These are phyloP conservation scores for Ascoidea rubescens DNA, from an alignment of 805 yeast species.

Conservation along the genomic window DNA sequence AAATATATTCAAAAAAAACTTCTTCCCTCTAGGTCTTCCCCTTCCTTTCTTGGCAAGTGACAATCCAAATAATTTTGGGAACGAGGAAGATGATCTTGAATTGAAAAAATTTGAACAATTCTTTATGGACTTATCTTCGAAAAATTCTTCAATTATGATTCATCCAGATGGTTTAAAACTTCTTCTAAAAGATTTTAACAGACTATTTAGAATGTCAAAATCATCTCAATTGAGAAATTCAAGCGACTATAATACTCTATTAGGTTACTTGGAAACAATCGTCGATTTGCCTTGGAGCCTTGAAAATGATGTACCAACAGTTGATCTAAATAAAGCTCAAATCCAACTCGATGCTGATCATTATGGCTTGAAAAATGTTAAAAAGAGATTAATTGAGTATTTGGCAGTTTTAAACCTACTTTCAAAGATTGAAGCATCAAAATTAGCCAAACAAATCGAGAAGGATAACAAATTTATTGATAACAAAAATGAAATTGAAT, in stretches of 20 bases:
- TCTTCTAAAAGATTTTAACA: slow-evolving; percentile 34
- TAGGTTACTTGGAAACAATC: slow-evolving; percentile 51
- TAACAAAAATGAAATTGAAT: background rate
- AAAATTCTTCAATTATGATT: slow-evolving; percentile 16
- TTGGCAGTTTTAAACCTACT: slow-evolving; percentile 58
- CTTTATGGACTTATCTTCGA: slow-evolving; percentile 6
- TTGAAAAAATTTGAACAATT: slow-evolving; percentile 19
- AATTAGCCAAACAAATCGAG: slow-evolving; percentile 10
- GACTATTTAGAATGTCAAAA: slow-evolving; percentile 33
- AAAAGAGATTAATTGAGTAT: slow-evolving; percentile 64
- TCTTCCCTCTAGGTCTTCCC: background rate
- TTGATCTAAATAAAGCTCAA: slow-evolving; percentile 38
- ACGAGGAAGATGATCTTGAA: slow-evolving; percentile 28
- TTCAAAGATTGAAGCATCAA: slow-evolving; percentile 14
- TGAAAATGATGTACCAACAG: slow-evolving; percentile 20
- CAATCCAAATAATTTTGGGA: slow-evolving; percentile 9
- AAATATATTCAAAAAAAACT: background rate
- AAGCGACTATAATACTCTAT: slow-evolving; percentile 48
- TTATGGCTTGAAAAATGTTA: slow-evolving; percentile 61
- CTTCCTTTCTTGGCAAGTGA: background rate
- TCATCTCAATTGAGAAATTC: slow-evolving; percentile 28
- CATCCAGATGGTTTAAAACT: slow-evolving; percentile 28
- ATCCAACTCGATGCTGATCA: slow-evolving; percentile 60
- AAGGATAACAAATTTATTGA: slow-evolving; percentile 9
- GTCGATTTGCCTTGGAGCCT: slow-evolving; percentile 54